These are phyloP conservation scores for Diophrys appendiculata DNA, from an alignment of 73 alveolate species.

Conservation along the genomic window DNA sequence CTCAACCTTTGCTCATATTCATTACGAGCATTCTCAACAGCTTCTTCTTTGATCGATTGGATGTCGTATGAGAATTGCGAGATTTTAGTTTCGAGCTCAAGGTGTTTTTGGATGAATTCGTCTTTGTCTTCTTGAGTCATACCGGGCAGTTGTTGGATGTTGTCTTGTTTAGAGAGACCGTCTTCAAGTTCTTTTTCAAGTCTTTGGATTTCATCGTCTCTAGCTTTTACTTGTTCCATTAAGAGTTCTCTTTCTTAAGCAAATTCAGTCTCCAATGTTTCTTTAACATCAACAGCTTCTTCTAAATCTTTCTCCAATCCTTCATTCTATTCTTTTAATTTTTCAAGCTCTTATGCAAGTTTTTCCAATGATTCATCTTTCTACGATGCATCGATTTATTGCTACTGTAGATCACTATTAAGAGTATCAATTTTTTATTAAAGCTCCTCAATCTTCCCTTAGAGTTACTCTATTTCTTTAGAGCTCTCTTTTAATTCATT, in stretches of 20 bases:
- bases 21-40: neutral
- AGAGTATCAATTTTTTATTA: neutral
- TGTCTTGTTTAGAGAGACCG: neutral
- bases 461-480: neutral
- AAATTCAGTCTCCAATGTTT: neutral
- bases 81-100: neutral
- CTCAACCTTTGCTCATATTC: neutral
- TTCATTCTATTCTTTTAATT: neutral
- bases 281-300: neutral
- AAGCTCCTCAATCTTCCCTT: neutral
- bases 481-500: neutral
- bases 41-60: neutral
- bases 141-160: neutral
- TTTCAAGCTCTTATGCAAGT: neutral
- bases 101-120: neutral
- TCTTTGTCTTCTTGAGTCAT: neutral
- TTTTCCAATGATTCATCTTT: neutral
- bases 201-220: neutral
- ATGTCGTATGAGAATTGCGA: too few relatives aligned
- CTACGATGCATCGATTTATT: neutral
- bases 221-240: neutral
- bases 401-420: too few relatives aligned
- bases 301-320: neutral
- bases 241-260: neutral
- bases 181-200: neutral